Conservation (phyloP, 176 grass and related monocot species). For the Cenchrus americanus region DNA sequence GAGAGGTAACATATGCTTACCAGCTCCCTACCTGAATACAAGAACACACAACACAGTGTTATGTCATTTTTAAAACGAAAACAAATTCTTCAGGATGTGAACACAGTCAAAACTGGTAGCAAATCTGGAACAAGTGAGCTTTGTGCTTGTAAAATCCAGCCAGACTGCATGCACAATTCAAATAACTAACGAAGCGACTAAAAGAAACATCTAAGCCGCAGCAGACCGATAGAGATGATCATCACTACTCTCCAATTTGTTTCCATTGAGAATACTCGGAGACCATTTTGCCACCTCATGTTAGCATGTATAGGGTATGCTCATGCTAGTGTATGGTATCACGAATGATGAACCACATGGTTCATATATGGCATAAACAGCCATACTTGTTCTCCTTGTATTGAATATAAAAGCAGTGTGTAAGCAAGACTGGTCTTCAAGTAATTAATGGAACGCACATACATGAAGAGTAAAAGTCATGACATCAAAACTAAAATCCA, state of each 20-base stretch:
- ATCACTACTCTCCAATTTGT: background rate
- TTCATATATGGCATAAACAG: constrained; percentile 5
- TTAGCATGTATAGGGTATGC: background rate
- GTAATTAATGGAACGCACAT: background rate
- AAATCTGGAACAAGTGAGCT: background rate
- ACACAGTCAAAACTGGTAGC: background rate
- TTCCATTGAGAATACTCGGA: background rate
- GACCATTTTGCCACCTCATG: background rate
- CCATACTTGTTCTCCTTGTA: background rate
- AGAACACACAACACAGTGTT: too few relatives aligned
- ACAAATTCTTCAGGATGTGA: background rate
- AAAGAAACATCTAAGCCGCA: background rate
- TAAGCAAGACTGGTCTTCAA: background rate
- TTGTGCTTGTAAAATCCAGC: background rate
- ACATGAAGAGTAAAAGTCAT: background rate
- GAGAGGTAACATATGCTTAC: too few relatives aligned
- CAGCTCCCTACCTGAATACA: too few relatives aligned
- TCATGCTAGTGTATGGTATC: background rate
- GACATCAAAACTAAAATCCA: background rate
- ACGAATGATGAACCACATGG: background rate
- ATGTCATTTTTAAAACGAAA: too few relatives aligned
- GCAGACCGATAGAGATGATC: background rate
- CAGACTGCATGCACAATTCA: background rate
- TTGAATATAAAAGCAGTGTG: background rate
- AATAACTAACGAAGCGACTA: background rate